Evolutionary conservation across 495 filamentous ascomycete species (phyloP), one percentile per base, ranked within the genome.

Genomic region (Penicillium pancosmium): DNA sequence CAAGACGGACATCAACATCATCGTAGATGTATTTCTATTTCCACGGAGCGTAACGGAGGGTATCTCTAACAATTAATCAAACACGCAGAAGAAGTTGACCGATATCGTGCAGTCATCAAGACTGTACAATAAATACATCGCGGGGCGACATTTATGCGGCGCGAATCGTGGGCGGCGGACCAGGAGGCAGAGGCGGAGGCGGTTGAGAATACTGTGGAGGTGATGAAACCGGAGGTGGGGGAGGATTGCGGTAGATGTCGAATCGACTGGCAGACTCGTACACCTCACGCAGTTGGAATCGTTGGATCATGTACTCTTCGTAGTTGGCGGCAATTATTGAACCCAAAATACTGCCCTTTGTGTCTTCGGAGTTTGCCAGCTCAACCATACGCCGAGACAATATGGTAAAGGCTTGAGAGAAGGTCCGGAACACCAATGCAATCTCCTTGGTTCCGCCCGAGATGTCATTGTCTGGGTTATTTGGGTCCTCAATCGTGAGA

Each of bases 401-500:
- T 2, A 60, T 67, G 2, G 72, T 51, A 60, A 86, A 83, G 0
- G 92, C 90, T 1, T 85, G 59, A 0, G 79, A 68, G 70, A 98
- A 98, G 9, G 74, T 67, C 6, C 74, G 57, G 44, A 89, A 74
- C 36, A 98, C 89, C 15, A 77, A 66, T 0, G 63, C 33, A 18
- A 87, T 87, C 48, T 89, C 86, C 36, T 71, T 80, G 3, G 91
- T 91, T 1, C 91, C 91, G 12, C 91, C 89, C 2, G 93, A 84
- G 13, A 98, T 92, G 62, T 98, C 92, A 65, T 97, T 97, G 15
- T 76, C 73, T 0, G 81, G 72, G 52, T 88, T 87, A 67, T 98
- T 96, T 0, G 94, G 94, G 68, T 98, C 95, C 53, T 93, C 85
- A 59, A 98, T 95, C 3, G 82, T 86, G 7, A 97, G 76, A 19